Conservation (phyloP, 1,139 yeast species). For the Pichia inconspicua region DNA sequence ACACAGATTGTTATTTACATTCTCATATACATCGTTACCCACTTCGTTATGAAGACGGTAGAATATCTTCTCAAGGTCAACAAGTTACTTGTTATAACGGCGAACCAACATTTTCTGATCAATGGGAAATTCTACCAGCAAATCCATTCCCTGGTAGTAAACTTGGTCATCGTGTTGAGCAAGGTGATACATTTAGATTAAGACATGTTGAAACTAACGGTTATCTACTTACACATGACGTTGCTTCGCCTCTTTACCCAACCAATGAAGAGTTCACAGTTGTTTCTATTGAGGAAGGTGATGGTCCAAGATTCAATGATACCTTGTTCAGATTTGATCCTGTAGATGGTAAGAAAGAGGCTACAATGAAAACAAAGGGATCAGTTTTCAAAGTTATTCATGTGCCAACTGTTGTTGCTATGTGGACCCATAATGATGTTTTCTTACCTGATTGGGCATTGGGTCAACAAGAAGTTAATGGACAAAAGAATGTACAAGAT, state of each 20-base stretch:
- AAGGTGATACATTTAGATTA: slow-evolving; percentile 67
- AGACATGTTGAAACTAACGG: slow-evolving; percentile 79
- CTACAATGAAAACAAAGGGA: slow-evolving; percentile 59
- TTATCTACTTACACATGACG: slow-evolving; percentile 82
- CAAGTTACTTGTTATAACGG: slow-evolving; percentile 64
- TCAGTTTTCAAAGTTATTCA: slow-evolving; percentile 66
- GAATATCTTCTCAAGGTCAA: slow-evolving; percentile 91
- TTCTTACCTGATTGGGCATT: slow-evolving; percentile 92
- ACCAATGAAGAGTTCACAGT: slow-evolving; percentile 91
- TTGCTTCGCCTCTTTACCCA: slow-evolving; percentile 88
- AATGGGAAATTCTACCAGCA: slow-evolving; percentile 83
- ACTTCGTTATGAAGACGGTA: slow-evolving; percentile 89
- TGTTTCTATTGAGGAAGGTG: slow-evolving; percentile 50
- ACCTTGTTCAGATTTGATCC: slow-evolving; percentile 74
- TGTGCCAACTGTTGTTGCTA: slow-evolving; percentile 78
- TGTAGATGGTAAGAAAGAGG: slow-evolving; percentile 43
- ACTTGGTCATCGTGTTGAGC: slow-evolving; percentile 35
- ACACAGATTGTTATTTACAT: slow-evolving; percentile 68
- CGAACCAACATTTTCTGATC: slow-evolving; percentile 54
- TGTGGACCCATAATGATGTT: slow-evolving; percentile 89
- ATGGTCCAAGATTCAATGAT: slow-evolving; percentile 54
- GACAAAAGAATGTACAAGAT: slow-evolving; percentile 74
- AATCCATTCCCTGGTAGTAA: slow-evolving; percentile 31
- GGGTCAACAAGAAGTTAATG: slow-evolving; percentile 87
- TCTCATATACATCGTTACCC: slow-evolving; percentile 76